Evolutionary conservation across 1,284 basidiomycete species (phyloP), one percentile per base, ranked within the genome.

Genomic region (Xerocomus nothofagi): DNA sequence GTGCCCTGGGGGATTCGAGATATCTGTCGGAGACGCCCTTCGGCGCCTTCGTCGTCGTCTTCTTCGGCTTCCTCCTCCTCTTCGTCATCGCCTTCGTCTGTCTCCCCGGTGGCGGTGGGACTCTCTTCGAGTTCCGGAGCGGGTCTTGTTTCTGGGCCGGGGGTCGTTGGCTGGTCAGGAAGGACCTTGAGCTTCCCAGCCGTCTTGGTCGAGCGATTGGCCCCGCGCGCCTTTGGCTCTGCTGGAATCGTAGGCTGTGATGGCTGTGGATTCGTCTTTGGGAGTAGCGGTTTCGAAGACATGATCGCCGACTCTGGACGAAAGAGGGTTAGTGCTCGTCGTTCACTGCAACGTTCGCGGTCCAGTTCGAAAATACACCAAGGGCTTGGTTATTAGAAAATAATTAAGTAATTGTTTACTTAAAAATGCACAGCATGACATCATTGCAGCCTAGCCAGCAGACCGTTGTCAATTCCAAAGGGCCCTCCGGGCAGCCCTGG

Each of bases 1-100:
- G 92, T 93, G 3, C 95, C 95, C 40, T 93, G 93, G 3, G 95
- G 95, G 51, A 98, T 98, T 42, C 91, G 83, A 9, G 88, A 88
- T 50, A 96, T 84, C 70, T 93, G 91, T 55, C 91, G 91, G 63
- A 95, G 91, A 60, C 81, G 56, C 54, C 84, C 88, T 76, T 92
- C 86, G 6, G 85, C 80, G 44, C 84, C 80, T 34, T 77, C 79
- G 17, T 77, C 77, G 49, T 81, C 77, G 45, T 86, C 86, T 17
- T 78, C 78, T 27, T 77, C 77, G 36, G 76, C 76, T 44, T 85
- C 85, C 26, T 90, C 86, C 51, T 86, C 85, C 15, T 80, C 86
- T n/a, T 80, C 85, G n/a, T 81, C 74, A 55, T 86, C 87, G 1
- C 82, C 87, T 27, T 86, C 86, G 43, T 85, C 84, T 44, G 82